phyloP scores from a whole-genome alignment of 352 stramenopile species.

The Pythium dissotocum region DNA sequence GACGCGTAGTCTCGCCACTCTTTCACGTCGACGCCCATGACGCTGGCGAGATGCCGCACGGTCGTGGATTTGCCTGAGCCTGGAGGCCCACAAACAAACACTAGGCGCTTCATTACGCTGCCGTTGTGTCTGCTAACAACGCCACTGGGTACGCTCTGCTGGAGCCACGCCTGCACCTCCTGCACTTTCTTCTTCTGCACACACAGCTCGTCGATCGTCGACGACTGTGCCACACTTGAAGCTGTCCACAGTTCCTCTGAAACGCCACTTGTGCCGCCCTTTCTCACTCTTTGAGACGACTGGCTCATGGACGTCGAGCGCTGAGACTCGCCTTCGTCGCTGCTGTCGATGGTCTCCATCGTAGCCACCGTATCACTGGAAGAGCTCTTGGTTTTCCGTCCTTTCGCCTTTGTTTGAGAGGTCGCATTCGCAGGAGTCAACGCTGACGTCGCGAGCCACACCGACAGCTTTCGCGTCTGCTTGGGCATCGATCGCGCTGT shows the following conservation, averaged over 20 bases:
- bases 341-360: slow-evolving; percentile 30
- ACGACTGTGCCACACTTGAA: slow-evolving; percentile 33
- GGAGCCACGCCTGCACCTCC: slow-evolving; percentile 69
- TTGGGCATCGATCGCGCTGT: slow-evolving; percentile 1
- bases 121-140: background rate
- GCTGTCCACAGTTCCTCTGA: slow-evolving; percentile 51
- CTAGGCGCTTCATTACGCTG: slow-evolving; percentile 46
- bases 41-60: slow-evolving; percentile 53
- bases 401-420: background rate
- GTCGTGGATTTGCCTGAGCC: slow-evolving; percentile 83
- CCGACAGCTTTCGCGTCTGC: slow-evolving; percentile 25
- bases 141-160: background rate
- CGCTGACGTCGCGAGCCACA: slow-evolving; percentile 17
- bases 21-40: slow-evolving; percentile 50
- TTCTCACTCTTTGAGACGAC: background rate
- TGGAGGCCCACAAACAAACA: slow-evolving; percentile 82
- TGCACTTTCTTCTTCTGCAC: slow-evolving; percentile 85
- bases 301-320: background rate
- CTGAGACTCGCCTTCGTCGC: slow-evolving; percentile 27
- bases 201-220: slow-evolving; percentile 61
- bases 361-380: slow-evolving; percentile 30
- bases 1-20: slow-evolving; percentile 78
- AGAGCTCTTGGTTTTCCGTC: slow-evolving; percentile 31
- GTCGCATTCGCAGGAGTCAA: background rate
- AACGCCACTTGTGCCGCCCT: background rate